phyloP scores from a whole-genome alignment of 176 grass and related monocot species.

The Ampelocalamus luodianensis region DNA sequence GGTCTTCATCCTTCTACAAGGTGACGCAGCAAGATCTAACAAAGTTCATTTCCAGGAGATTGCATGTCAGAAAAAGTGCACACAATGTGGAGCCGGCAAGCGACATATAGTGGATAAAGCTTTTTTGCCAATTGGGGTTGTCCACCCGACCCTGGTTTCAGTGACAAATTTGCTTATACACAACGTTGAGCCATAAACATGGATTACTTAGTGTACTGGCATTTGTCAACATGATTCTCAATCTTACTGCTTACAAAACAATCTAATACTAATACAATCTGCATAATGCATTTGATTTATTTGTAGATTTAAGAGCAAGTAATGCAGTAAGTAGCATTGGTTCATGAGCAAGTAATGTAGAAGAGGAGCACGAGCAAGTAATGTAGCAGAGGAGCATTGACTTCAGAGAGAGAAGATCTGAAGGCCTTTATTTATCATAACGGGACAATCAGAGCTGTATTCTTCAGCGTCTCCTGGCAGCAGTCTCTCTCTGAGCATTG shows the following conservation, averaged over 20 bases:
- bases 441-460: not conserved
- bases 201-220: not conserved
- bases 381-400: conserved; percentile 11
- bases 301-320: conserved; percentile 26
- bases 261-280: conserved; percentile 38
- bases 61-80: conserved; percentile 29
- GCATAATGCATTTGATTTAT: conserved; percentile 54
- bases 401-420: not conserved
- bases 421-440: conserved; percentile 37
- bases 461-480: conserved; percentile 73
- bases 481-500: conserved; percentile 87
- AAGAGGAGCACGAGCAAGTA: conserved; percentile 6
- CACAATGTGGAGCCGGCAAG: conserved; percentile 17
- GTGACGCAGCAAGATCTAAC: conserved; percentile 7
- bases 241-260: conserved; percentile 25
- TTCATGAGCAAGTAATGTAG: conserved; percentile 17
- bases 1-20: conserved; percentile 27
- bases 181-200: conserved; percentile 12
- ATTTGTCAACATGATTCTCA: conserved; percentile 15
- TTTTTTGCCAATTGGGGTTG: conserved; percentile 19
- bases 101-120: conserved; percentile 15
- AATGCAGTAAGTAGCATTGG: conserved; percentile 8
- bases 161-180: conserved; percentile 20
- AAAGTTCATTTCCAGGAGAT: conserved; percentile 33
- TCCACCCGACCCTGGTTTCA: conserved; percentile 10